Base-by-base conservation (phyloP, 164 flowering plant species). In the Chimonanthus praecox region DNA sequence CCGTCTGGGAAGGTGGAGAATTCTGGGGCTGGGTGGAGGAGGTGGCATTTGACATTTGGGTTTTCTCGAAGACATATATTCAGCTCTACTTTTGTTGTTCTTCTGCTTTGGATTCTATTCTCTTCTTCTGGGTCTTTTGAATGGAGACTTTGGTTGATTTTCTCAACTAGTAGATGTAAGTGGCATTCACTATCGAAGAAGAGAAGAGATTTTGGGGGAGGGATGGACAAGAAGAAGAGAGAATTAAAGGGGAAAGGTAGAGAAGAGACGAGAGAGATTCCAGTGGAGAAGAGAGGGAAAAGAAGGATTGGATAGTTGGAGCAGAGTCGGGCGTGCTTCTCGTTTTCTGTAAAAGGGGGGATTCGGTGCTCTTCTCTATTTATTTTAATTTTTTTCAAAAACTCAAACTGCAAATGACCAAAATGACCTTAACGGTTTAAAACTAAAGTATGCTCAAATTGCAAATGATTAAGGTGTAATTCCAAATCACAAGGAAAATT, bases 21-120 rank as follows among this genome's bases (percentile, higher is more conserved):
- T 87, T 77, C 83, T 80, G 4, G 96, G 94, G 16, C 80, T 84
- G 11, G 87, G 90, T 4, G 87, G 87, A 21, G 90, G 85, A 45
- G 88, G 92, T 74, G 89, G 88, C 16, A 33, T 33, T 44, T 84
- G 89, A 91, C 94, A 88, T 82, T 82, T 90, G 11, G 80, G 80
- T 63, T 84, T 82, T 77, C 87, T 74, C 67, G 78, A 44, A 3
- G 84, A 68, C 82, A 84, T 85, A 69, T 43, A 48, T 74, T 71
- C 74, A 33, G 70, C 75, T 64, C 73, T 73, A 4, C 48, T 45
- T 11, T 62, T 18, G 3, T 5, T 54, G 50, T 10, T 6, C 68
- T 15, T 6, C 33, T 48, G 4, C 61, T 49, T 49, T 33, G 33
- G 33, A 10, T 45, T 6, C 46, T 33, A 33, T 33, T 54, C 60